Percentiles rank a stretch among this genome's conserved stretches.
Evolutionary conservation across 176 grass and related monocot species (phyloP).

Genomic region (Avena sativa): DNA sequence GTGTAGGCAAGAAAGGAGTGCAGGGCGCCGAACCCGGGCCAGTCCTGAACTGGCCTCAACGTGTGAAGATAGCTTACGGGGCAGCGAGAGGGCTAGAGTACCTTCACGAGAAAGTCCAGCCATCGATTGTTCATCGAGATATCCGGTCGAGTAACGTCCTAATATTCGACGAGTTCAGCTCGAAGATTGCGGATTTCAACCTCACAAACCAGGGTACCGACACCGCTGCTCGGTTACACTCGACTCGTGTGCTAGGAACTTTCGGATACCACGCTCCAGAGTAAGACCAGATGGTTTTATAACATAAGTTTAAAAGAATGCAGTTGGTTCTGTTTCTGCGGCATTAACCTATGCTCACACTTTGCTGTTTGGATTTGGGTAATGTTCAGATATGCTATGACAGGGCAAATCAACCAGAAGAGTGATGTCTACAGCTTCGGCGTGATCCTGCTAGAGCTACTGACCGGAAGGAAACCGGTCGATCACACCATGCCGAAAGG

Average conservation of each 20-base stretch:
- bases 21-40: conserved; percentile 77
- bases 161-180: conserved; percentile 72
- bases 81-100: conserved; percentile 85
- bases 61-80: conserved; percentile 80
- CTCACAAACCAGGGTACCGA: conserved; percentile 84
- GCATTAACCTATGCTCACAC: background rate
- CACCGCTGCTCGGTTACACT: conserved; percentile 70
- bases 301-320: background rate
- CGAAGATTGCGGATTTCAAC: conserved; percentile 79
- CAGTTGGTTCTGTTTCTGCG: background rate
- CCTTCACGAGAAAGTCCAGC: conserved; percentile 83
- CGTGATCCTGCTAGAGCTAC: conserved; percentile 75
- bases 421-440: conserved; percentile 89
- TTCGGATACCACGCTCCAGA: conserved; percentile 91
- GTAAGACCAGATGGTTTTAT: conserved; percentile 38
- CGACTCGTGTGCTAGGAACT: conserved; percentile 79
- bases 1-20: conserved; percentile 78
- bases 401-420: conserved; percentile 85
- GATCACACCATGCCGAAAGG: conserved; percentile 92
- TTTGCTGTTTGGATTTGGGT: background rate
- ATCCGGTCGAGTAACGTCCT: conserved; percentile 84
- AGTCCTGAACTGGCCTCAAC: conserved; percentile 69
- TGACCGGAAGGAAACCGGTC: conserved; percentile 82
- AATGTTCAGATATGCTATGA: conserved; percentile 76
- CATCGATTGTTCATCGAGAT: conserved; percentile 84